Evolutionary conservation across 179 eudicot species (phyloP).

Genomic region (Vitellaria paradoxa): DNA sequence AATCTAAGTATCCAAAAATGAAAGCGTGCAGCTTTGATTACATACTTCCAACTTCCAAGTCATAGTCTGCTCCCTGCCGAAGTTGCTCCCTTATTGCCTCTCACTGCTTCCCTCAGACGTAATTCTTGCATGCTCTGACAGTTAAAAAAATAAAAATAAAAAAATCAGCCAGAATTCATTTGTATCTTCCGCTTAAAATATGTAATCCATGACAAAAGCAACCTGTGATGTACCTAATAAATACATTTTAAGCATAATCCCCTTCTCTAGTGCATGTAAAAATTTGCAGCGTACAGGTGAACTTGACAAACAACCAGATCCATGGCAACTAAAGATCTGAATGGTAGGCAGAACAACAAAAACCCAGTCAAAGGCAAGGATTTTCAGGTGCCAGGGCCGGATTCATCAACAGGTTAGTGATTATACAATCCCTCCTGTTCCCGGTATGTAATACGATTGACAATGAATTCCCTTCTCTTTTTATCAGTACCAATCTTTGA

Average conservation of each 20-base stretch:
- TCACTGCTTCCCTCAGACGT: slow-evolving; percentile 47
- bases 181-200: background rate
- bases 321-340: background rate
- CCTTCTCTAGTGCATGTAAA: too few relatives aligned
- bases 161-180: background rate
- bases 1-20: slow-evolving; percentile 11
- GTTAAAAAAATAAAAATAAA: background rate
- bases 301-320: background rate
- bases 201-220: background rate
- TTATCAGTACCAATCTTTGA: background rate
- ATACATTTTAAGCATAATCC: too few relatives aligned
- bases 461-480: background rate
- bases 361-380: background rate
- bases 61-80: slow-evolving; percentile 33
- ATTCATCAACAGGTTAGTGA: background rate
- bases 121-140: slow-evolving; percentile 47
- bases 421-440: background rate
- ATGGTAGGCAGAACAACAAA: background rate
- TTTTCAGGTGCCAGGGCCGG: background rate
- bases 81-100: slow-evolving; percentile 31
- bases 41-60: slow-evolving; percentile 16
- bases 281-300: background rate
- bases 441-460: too few relatives aligned
- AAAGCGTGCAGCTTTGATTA: background rate
- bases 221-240: too few relatives aligned